These are phyloP conservation scores for Pichia sp. DNA, from an alignment of 1,139 yeast genomes.

Conservation along the genomic window DNA sequence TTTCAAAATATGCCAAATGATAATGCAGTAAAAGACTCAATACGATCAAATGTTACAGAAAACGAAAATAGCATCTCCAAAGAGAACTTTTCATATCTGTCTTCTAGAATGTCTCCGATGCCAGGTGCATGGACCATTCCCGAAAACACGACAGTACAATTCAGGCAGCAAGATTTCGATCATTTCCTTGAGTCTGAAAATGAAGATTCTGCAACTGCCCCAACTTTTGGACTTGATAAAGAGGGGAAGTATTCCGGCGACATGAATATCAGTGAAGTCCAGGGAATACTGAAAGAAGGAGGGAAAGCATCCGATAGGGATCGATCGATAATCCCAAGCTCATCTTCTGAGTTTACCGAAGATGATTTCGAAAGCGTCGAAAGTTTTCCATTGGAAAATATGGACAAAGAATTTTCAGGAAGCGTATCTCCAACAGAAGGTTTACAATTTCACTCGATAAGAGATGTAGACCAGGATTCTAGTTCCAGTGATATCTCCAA, in stretches of 20 bases:
- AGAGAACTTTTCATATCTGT: conserved; percentile 26
- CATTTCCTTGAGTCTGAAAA: conserved; percentile 2
- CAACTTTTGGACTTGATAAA: background rate
- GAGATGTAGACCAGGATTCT: background rate
- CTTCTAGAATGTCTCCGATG: conserved; percentile 26
- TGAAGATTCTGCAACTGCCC: background rate
- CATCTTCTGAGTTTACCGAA: conserved; percentile 3
- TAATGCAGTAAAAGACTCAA: background rate
- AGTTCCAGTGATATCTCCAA: conserved; percentile 4
- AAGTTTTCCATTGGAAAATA: background rate
- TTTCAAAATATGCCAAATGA: background rate
- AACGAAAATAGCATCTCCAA: conserved; percentile 12
- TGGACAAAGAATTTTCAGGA: background rate
- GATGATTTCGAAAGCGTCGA: conserved; percentile 1
- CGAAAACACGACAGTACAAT: background rate
- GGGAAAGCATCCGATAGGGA: background rate
- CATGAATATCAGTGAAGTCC: background rate
- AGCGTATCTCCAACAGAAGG: conserved; percentile 7
- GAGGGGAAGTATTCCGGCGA: background rate
- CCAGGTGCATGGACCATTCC: conserved; percentile 27
- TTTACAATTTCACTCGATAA: background rate
- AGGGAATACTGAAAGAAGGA: conserved; percentile 7
- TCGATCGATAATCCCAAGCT: background rate
- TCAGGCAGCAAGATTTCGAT: conserved; percentile 8
- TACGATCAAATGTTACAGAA: background rate